phyloP scores from a whole-genome alignment of 441 rosid species.

The Melastoma candidum region DNA sequence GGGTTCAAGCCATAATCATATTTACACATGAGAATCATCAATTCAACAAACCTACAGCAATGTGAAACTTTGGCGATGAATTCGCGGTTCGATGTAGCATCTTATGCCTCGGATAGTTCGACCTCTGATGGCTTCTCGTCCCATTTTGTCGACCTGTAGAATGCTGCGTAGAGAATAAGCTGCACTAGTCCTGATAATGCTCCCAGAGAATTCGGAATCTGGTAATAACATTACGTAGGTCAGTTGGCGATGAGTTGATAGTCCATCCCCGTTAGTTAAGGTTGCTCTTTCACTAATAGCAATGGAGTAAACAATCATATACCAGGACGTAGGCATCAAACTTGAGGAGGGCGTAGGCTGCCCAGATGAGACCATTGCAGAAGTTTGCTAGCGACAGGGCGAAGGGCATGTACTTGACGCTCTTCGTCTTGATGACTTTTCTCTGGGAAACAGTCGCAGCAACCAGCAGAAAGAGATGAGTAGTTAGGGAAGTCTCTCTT shows the following conservation, averaged over 20 bases:
- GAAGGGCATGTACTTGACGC: constrained; percentile 20
- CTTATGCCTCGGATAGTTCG: constrained; percentile 24
- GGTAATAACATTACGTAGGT: not conserved
- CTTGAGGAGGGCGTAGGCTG: constrained; percentile 8
- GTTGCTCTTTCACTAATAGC: not conserved
- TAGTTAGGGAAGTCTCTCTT: not conserved
- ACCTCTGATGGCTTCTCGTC: constrained; percentile 21
- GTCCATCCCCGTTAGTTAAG: not conserved
- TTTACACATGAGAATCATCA: not conserved
- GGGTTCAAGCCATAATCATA: not conserved
- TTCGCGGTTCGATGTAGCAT: not conserved
- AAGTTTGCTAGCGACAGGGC: constrained; percentile 14
- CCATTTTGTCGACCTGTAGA: constrained; percentile 40
- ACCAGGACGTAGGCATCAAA: constrained; percentile 14
- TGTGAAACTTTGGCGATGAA: not conserved
- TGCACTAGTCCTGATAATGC: constrained; percentile 43
- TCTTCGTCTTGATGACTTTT: constrained; percentile 13
- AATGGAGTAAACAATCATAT: not conserved
- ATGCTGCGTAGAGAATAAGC: constrained; percentile 36
- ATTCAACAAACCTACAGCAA: not conserved
- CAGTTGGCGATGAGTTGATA: not conserved
- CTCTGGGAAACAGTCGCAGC: not conserved
- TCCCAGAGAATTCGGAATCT: constrained; percentile 49
- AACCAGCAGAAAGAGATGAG: not conserved
- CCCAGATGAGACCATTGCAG: constrained; percentile 13